Percentiles rank a stretch among this genome's conserved stretches.
These are phyloP conservation scores for Lablab purpureus DNA, from an alignment of 306 rosid species.

Conservation along the genomic window DNA sequence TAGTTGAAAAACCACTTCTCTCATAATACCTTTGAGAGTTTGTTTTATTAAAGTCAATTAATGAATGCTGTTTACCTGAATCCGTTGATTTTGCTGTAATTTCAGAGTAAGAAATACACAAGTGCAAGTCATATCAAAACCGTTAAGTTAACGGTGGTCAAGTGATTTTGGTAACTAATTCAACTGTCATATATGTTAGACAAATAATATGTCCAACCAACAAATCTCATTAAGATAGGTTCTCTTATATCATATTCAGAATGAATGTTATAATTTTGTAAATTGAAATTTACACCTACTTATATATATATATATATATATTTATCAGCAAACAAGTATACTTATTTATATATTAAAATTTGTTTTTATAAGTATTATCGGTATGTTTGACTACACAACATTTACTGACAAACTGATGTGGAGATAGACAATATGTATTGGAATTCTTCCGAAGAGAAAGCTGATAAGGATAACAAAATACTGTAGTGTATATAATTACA, in stretches of 20 bases:
- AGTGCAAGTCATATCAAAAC: slow-evolving; percentile 64
- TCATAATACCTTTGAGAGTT: too few relatives aligned
- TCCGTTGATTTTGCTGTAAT: slow-evolving; percentile 86
- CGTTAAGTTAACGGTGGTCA: slow-evolving; percentile 74
- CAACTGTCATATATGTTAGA: neutral
- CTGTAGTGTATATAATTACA: too few relatives aligned
- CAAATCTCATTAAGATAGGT: too few relatives aligned
- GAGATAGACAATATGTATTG: neutral
- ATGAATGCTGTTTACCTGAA: slow-evolving; percentile 77
- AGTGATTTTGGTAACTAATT: slow-evolving; percentile 50
- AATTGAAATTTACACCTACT: too few relatives aligned
- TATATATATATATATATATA: too few relatives aligned
- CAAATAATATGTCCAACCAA: too few relatives aligned
- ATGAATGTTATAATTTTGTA: too few relatives aligned
- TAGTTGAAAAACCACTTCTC: neutral
- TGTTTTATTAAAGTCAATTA: slow-evolving; percentile 38
- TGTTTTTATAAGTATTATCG: too few relatives aligned
- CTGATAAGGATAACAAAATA: neutral
- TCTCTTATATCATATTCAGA: too few relatives aligned
- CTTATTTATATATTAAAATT: too few relatives aligned
- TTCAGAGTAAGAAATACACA: slow-evolving; percentile 66
- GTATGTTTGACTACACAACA: neutral
- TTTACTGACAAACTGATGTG: neutral
- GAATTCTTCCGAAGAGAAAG: neutral
- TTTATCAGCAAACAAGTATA: too few relatives aligned